Percentiles rank a stretch among this genome's conserved stretches.
phyloP scores from a whole-genome alignment of 345 rosid species.

The Bruguiera parviflora region DNA sequence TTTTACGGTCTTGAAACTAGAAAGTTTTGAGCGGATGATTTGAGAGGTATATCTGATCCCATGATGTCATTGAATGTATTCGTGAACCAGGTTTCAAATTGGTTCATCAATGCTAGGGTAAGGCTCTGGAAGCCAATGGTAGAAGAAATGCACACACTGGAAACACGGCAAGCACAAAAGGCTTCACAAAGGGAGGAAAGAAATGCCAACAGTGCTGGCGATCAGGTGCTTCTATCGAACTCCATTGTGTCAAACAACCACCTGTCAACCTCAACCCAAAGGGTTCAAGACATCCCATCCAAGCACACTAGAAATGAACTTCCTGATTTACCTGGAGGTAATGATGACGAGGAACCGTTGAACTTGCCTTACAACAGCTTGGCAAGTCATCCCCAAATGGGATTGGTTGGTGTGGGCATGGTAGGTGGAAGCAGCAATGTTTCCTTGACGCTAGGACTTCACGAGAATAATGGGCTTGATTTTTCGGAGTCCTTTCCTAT shows the following conservation, averaged over 20 bases:
- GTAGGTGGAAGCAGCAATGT: conserved; percentile 53
- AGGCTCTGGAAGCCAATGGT: conserved; percentile 98
- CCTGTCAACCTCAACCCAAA: conserved; percentile 31
- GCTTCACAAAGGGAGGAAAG: conserved; percentile 45
- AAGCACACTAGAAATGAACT: conserved; percentile 48
- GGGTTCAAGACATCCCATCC: conserved; percentile 37
- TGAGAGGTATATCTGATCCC: not conserved
- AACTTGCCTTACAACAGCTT: conserved; percentile 35
- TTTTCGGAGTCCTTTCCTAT: conserved; percentile 65
- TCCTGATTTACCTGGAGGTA: conserved; percentile 30
- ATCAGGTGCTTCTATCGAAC: conserved; percentile 26
- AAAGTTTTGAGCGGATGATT: too few relatives aligned
- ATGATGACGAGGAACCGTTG: conserved; percentile 25
- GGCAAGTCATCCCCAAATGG: conserved; percentile 41
- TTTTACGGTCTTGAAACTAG: not conserved
- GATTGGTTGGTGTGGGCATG: conserved; percentile 34
- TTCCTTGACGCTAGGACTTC: conserved; percentile 80
- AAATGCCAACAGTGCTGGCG: conserved; percentile 30
- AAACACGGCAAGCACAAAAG: conserved; percentile 62
- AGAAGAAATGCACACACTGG: conserved; percentile 82
- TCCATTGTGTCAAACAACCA: not conserved
- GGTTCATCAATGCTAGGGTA: conserved; percentile 95
- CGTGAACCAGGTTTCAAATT: conserved; percentile 65
- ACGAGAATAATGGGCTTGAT: conserved; percentile 58
- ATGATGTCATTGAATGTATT: not conserved